A percentile compares a stretch with the other conserved stretches of the same genome.
These are phyloP conservation scores for Aquilaria agallochum DNA, from an alignment of 441 rosid genomes.

Conservation along the genomic window DNA sequence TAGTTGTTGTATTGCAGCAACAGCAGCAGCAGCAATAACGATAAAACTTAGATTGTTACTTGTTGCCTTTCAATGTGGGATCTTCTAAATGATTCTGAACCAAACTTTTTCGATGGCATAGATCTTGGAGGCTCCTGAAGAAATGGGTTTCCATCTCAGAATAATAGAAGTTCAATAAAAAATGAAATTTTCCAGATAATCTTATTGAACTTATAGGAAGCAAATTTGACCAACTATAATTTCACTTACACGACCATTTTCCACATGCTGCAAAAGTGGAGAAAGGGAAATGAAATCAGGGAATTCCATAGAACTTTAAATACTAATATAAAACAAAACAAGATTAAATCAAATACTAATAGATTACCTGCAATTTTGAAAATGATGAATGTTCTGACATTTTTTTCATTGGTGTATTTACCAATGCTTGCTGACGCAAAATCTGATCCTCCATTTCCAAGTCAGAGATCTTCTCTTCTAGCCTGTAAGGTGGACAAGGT, in stretches of 20 bases:
- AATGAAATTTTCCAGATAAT: conserved; percentile 7
- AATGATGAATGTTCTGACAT: conserved; percentile 48
- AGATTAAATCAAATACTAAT: neutral
- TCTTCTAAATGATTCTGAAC: conserved; percentile 69
- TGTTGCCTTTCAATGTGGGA: conserved; percentile 64
- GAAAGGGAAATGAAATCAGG: conserved; percentile 20
- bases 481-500: conserved; percentile 38
- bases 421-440: conserved; percentile 59
- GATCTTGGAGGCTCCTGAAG: conserved; percentile 56
- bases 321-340: neutral
- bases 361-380: conserved; percentile 39
- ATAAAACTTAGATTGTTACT: conserved; percentile 26
- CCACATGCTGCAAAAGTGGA: conserved; percentile 44
- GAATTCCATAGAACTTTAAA: neutral
- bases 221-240: conserved; percentile 7
- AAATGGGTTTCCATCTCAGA: conserved; percentile 12
- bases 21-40: too few species aligned
- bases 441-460: conserved; percentile 75
- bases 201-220: conserved; percentile 13
- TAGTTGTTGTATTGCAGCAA: too few species aligned
- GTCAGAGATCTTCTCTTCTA: conserved; percentile 72
- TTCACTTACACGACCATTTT: conserved; percentile 70
- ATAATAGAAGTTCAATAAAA: conserved; percentile 10
- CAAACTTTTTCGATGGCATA: conserved; percentile 45
- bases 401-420: conserved; percentile 42